Percentiles rank a stretch among this genome's conserved stretches.
Conservation (phyloP, 2,329 filamentous ascomycete species). For the Dendrostoma leiphaemia region DNA sequence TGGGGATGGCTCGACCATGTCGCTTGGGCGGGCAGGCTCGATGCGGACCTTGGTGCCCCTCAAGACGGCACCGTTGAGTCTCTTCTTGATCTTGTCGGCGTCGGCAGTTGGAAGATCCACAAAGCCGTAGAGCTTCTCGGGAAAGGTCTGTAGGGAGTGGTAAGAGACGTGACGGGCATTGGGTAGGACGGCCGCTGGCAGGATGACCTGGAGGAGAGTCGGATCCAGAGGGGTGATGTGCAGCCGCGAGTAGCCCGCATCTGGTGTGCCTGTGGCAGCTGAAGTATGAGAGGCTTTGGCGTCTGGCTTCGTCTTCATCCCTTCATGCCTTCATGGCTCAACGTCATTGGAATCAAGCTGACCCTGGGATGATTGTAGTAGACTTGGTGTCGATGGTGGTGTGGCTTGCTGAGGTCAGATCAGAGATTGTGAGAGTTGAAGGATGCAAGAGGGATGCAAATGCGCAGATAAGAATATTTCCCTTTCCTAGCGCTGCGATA, state of each 20-base stretch:
- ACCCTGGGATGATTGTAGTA: not conserved
- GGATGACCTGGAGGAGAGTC: slow-evolving; percentile 67
- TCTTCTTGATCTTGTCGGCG: slow-evolving; percentile 88
- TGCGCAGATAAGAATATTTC: not conserved
- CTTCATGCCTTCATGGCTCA: slow-evolving; percentile 12
- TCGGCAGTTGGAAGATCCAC: slow-evolving; percentile 78
- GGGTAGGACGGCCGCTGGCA: slow-evolving; percentile 66
- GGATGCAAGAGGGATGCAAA: not conserved
- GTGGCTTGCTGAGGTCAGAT: not conserved
- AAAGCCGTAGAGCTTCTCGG: slow-evolving; percentile 87
- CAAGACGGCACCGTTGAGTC: slow-evolving; percentile 81
- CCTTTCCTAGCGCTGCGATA: too few species aligned
- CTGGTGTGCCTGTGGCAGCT: too few species aligned
- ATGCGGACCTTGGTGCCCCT: slow-evolving; percentile 84
- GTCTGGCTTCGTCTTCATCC: slow-evolving; percentile 8
- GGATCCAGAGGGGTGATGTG: slow-evolving; percentile 86
- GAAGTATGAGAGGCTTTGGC: not conserved
- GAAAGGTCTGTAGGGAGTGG: slow-evolving; percentile 81
- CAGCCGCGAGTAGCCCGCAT: slow-evolving; percentile 54
- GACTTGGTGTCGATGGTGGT: not conserved
- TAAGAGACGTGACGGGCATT: slow-evolving; percentile 81
- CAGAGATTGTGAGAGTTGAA: not conserved
- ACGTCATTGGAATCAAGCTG: not conserved
- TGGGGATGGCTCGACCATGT: slow-evolving; percentile 39
- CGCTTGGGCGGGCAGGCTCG: slow-evolving; percentile 72